phyloP scores from a whole-genome alignment of 2,329 filamentous ascomycete species.

The Alternaria metachromatica region DNA sequence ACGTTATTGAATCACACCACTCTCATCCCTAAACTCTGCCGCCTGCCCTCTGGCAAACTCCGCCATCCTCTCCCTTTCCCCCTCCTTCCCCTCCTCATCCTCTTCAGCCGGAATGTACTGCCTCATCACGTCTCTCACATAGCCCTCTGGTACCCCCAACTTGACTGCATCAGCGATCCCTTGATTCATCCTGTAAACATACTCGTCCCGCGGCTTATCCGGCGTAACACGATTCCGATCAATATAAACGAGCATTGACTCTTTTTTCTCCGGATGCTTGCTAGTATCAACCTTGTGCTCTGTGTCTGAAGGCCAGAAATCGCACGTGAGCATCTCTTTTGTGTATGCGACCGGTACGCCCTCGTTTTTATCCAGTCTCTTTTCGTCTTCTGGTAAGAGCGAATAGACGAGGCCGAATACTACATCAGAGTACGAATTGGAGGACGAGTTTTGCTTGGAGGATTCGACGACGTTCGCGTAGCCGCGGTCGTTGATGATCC shows the following conservation, averaged over 20 bases:
- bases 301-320: constrained; percentile 49
- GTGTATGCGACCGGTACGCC: constrained; percentile 68
- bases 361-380: constrained; percentile 56
- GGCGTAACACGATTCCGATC: constrained; percentile 54
- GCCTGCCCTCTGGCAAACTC: constrained; percentile 49
- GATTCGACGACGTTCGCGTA: constrained; percentile 69
- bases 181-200: constrained; percentile 68
- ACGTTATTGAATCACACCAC: constrained; percentile 25
- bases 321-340: constrained; percentile 57
- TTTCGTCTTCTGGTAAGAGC: constrained; percentile 36
- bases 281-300: constrained; percentile 23
- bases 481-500: constrained; percentile 71
- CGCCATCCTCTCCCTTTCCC: background rate
- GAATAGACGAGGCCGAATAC: constrained; percentile 48
- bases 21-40: constrained; percentile 41
- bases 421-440: background rate
- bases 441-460: constrained; percentile 1
- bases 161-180: constrained; percentile 66
- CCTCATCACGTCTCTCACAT: constrained; percentile 63
- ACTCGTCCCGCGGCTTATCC: constrained; percentile 61
- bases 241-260: constrained; percentile 65
- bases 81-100: constrained; percentile 23
- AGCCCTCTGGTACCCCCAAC: constrained; percentile 61
- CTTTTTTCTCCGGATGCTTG: constrained; percentile 25
- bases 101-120: constrained; percentile 53